These are phyloP conservation scores for Fulvia fulva DNA, from an alignment of 2,329 filamentous ascomycete species.

Conservation along the genomic window DNA sequence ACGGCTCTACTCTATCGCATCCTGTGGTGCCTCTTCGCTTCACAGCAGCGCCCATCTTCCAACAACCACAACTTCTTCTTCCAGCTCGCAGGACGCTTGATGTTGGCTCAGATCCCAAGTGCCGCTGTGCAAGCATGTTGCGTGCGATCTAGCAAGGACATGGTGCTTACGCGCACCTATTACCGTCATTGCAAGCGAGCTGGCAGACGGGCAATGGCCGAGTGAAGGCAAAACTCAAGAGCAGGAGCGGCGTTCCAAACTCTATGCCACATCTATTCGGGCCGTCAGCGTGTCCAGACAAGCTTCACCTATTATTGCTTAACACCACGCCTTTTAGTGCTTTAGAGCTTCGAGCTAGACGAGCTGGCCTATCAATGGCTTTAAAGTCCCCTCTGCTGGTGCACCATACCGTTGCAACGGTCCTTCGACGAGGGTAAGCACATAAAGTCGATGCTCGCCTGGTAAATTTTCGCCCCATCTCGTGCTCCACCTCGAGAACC, in stretches of 20 bases:
- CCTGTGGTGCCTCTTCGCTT: too few species aligned
- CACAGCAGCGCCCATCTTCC: neutral
- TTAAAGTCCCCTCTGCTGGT: neutral
- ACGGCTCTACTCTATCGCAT: neutral
- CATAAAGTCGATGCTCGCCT: neutral
- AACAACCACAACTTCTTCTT: neutral
- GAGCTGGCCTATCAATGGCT: neutral
- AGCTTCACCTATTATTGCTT: neutral
- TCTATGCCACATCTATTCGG: neutral
- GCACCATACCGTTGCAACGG: neutral
- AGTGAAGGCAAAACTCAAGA: neutral
- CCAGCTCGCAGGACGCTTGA: too few species aligned
- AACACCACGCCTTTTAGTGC: neutral
- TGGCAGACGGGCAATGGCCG: neutral
- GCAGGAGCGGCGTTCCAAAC: neutral
- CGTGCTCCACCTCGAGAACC: neutral
- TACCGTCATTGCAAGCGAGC: neutral
- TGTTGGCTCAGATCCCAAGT: neutral
- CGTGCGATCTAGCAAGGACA: neutral
- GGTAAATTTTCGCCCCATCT: neutral
- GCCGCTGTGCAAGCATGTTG: neutral
- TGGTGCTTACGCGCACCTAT: neutral
- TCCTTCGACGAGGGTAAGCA: neutral
- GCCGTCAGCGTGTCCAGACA: neutral
- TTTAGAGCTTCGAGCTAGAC: neutral